A percentile compares a stretch with the other conserved stretches of the same genome.
Conservation (phyloP, 148 eudicot genomes). For the Rhododendron molle region DNA sequence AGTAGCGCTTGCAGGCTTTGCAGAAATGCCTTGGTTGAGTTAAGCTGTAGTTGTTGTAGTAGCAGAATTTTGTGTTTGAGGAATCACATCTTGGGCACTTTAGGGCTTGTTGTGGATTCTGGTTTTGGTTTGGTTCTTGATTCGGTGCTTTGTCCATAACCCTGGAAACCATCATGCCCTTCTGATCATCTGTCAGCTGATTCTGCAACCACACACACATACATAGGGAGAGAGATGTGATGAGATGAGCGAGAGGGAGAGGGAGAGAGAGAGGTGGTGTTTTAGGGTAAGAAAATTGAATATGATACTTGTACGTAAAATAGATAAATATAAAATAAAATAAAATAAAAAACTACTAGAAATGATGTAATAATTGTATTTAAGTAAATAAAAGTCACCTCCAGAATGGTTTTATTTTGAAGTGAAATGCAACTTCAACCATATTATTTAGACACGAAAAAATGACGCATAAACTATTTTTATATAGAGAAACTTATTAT, state of each 20-base stretch:
- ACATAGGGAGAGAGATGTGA: neutral
- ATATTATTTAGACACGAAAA: neutral
- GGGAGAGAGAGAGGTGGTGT: neutral
- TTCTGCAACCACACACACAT: slow-evolving; percentile 16
- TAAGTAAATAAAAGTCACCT: neutral
- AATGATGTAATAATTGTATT: neutral
- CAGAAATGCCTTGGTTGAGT: slow-evolving; percentile 59
- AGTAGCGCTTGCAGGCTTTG: slow-evolving; percentile 67
- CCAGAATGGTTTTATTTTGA: neutral
- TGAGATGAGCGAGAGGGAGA: neutral
- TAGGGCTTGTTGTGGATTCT: slow-evolving; percentile 19
- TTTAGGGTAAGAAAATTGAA: slow-evolving; percentile 15
- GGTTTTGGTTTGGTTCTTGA: slow-evolving; percentile 18
- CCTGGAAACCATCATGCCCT: slow-evolving; percentile 20
- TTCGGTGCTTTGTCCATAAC: slow-evolving; percentile 15
- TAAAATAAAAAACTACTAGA: too few species aligned
- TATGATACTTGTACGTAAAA: neutral
- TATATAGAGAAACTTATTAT: neutral
- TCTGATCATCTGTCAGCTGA: slow-evolving; percentile 12
- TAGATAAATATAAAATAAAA: neutral
- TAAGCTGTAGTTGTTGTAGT: slow-evolving; percentile 41
- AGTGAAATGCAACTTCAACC: neutral
- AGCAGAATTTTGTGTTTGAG: slow-evolving; percentile 33
- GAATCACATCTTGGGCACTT: slow-evolving; percentile 58
- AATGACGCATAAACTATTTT: neutral